Base-by-base conservation (phyloP, 768 basidiomycete genomes). In the Mycena galopus region DNA sequence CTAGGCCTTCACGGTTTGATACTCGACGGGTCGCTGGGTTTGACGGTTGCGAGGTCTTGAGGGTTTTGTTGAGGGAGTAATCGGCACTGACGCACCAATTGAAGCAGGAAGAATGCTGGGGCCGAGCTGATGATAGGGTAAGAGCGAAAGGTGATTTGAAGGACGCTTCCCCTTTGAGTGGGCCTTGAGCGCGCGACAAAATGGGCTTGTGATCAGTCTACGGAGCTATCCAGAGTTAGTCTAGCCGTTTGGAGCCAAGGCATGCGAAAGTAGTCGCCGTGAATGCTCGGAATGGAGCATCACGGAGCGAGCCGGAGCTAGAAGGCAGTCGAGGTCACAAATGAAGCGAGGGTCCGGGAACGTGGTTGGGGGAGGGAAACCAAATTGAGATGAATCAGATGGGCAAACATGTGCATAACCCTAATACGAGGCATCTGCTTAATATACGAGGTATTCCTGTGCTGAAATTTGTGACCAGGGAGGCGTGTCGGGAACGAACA, bases 401-500 rank as follows among this genome's bases (percentile, higher is more conserved):
- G n/a, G n/a, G n/a, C n/a, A n/a, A n/a, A n/a, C n/a, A n/a, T n/a
- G n/a, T n/a, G n/a, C n/a, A n/a, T n/a, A n/a, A n/a, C n/a, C n/a
- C n/a, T n/a, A n/a, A n/a, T n/a, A n/a, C n/a, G n/a, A n/a, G n/a
- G n/a, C n/a, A n/a, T n/a, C n/a, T n/a, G n/a, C n/a, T n/a, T n/a
- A n/a, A n/a, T n/a, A n/a, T n/a, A n/a, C n/a, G n/a, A n/a, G n/a
- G n/a, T n/a, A n/a, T n/a, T 16, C 8, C 17, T 12, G 39, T 42
- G 39, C n/a, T 42, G 39, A 42, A 42, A 42, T 16, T 42, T 42
- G 39, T 4, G 39, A 42, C 8, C 8, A 53, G 32, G 63, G 33
- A 64, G 33, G 33, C 32, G 63, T 7, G 25, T 65, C 51, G 53
- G 35, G 33, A 55, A 65, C 37, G 64, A 55, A 39, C 51, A 55